These are phyloP conservation scores for Nicotiana obtusifolia DNA, from an alignment of 257 asterid genomes.

Conservation along the genomic window DNA sequence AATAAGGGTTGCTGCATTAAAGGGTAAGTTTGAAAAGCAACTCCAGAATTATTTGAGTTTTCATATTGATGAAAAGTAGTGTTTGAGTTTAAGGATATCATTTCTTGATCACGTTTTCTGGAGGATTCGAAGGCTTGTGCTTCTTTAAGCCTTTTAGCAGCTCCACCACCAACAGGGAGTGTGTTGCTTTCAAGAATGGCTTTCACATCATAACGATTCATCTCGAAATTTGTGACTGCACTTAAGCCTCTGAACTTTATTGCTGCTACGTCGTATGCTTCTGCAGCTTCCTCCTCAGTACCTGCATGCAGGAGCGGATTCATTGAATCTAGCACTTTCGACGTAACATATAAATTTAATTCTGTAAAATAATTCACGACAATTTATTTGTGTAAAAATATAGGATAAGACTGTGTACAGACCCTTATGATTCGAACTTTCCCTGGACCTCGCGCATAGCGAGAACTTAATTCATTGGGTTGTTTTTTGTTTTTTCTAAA, in stretches of 20 bases:
- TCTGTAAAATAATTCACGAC: no score
- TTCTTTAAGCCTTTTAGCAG: conserved; percentile 75
- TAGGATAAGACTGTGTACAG: no score
- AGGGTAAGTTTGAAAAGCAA: conserved; percentile 29
- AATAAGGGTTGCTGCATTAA: conserved; percentile 32
- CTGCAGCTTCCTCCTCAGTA: conserved; percentile 96
- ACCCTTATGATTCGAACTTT: no score
- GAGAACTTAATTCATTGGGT: no score
- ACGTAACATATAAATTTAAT: no score
- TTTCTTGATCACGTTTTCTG: conserved; percentile 53
- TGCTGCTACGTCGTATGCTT: conserved; percentile 90
- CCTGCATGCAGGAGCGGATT: conserved; percentile 21
- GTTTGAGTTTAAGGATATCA: conserved; percentile 39
- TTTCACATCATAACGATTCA: conserved; percentile 85
- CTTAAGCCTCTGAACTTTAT: conserved; percentile 76
- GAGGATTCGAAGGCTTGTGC: conserved; percentile 75
- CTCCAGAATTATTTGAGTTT: conserved; percentile 7
- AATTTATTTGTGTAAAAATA: no score
- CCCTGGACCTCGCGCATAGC: no score
- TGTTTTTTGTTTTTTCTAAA: no score
- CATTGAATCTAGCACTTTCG: no score
- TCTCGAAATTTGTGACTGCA: conserved; percentile 88
- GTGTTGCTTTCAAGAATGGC: conserved; percentile 78
- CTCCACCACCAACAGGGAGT: conserved; percentile 82
- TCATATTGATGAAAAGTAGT: conserved; percentile 36